A percentile compares a stretch with the other conserved stretches of the same genome.
Evolutionary conservation across 805 yeast genomes (phyloP).

Genomic region (Clavispora carvajalis): DNA sequence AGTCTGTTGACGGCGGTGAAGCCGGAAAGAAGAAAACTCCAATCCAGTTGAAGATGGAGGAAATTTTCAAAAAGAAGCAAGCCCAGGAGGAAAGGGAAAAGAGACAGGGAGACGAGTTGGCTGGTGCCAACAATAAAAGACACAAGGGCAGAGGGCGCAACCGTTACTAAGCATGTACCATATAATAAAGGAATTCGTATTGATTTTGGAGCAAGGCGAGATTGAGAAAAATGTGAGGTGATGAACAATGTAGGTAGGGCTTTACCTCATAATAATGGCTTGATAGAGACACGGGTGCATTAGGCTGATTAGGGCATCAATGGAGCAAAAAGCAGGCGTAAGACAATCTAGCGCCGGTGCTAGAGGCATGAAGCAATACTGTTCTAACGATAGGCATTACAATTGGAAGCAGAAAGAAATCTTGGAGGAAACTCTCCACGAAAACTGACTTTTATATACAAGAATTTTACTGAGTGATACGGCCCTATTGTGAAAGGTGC

Average conservation of each 20-base stretch:
- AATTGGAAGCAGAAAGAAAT: too few species aligned
- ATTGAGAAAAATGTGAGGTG: too few species aligned
- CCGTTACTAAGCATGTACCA: slow-evolving; percentile 4
- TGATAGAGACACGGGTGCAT: too few species aligned
- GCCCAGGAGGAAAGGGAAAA: slow-evolving; percentile 24
- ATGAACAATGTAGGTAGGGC: too few species aligned
- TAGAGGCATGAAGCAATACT: too few species aligned
- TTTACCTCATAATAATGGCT: too few species aligned
- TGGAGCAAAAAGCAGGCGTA: too few species aligned
- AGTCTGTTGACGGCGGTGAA: slow-evolving; percentile 8
- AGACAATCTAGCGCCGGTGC: too few species aligned
- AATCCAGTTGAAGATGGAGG: slow-evolving; percentile 38
- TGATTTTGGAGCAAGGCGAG: background rate
- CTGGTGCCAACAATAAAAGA: slow-evolving; percentile 6
- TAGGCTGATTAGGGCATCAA: too few species aligned
- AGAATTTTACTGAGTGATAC: background rate
- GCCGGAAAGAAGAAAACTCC: slow-evolving; percentile 26
- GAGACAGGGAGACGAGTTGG: slow-evolving; percentile 17
- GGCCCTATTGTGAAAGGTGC: background rate
- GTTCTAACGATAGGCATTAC: too few species aligned
- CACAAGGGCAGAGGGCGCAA: slow-evolving; percentile 8
- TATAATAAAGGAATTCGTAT: background rate
- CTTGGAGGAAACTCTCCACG: too few species aligned
- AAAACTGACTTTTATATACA: background rate
- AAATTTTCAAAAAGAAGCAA: slow-evolving; percentile 27